Percentiles rank a stretch among this genome's conserved stretches.
These are phyloP conservation scores for Fusarium sp. DNA, from an alignment of 2,329 filamentous ascomycete genomes.

Conservation along the genomic window DNA sequence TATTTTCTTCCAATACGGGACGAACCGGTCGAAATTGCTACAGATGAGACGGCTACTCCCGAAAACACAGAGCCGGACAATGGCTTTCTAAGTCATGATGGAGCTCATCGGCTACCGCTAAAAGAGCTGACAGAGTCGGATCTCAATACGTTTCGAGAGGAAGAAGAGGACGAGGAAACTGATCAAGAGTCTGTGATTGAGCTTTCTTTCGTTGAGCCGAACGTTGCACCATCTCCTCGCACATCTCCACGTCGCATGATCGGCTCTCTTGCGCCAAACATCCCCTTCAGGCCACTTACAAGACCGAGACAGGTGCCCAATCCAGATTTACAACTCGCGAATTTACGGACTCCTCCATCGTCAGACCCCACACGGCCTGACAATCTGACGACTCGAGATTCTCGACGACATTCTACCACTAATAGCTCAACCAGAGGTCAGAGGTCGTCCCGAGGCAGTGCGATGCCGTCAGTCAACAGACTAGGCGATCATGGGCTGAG, in stretches of 20 bases:
- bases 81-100: slow-evolving; percentile 8
- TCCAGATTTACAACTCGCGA: slow-evolving; percentile 2
- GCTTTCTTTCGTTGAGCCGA: slow-evolving; percentile 15
- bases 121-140: slow-evolving; percentile 43
- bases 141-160: slow-evolving; percentile 38
- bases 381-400: slow-evolving; percentile 12
- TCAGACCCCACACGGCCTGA: slow-evolving; percentile 37
- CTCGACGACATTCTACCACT: slow-evolving; percentile 13
- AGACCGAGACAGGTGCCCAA: slow-evolving; percentile 12
- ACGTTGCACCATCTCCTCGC: slow-evolving; percentile 13
- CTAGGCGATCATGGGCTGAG: slow-evolving; percentile 16
- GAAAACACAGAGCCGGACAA: slow-evolving; percentile 26
- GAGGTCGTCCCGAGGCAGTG: slow-evolving; percentile 7
- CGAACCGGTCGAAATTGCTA: slow-evolving; percentile 52
- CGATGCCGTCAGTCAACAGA: slow-evolving; percentile 5
- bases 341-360: slow-evolving; percentile 47
- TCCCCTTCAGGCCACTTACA: slow-evolving; percentile 21
- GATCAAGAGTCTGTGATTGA: slow-evolving; percentile 7
- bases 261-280: slow-evolving; percentile 13
- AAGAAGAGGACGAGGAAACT: slow-evolving; percentile 35
- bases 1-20: slow-evolving; percentile 49
- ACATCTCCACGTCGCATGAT: slow-evolving; percentile 16
- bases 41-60: slow-evolving; percentile 53
- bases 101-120: slow-evolving; percentile 39
- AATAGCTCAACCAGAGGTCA: slow-evolving; percentile 13